Percentiles rank a stretch among this genome's conserved stretches.
Conservation (phyloP, 306 rosid species). For the Prunus mongolica region DNA sequence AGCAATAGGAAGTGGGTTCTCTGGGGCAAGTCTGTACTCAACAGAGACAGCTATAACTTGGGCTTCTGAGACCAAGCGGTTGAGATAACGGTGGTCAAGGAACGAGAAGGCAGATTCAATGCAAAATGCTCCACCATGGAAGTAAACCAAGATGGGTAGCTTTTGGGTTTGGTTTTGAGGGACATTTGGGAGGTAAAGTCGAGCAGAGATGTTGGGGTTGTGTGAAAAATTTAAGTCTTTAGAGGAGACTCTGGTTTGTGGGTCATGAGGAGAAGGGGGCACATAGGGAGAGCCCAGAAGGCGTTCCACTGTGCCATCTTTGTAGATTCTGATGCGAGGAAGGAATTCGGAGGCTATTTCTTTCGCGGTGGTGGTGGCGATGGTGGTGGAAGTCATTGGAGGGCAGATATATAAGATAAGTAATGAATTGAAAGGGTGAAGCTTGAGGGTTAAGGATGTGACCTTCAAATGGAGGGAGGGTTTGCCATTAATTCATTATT, state of each 20-base stretch:
- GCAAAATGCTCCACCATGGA: slow-evolving; percentile 48
- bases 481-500: neutral
- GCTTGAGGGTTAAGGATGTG: neutral
- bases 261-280: slow-evolving; percentile 29
- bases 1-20: slow-evolving; percentile 39
- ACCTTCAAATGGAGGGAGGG: neutral
- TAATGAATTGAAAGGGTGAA: neutral
- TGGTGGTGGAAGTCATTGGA: slow-evolving; percentile 1
- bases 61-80: slow-evolving; percentile 33
- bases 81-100: slow-evolving; percentile 39
- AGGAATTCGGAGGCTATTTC: slow-evolving; percentile 39
- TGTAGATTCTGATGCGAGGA: slow-evolving; percentile 35
- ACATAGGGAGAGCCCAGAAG: slow-evolving; percentile 25
- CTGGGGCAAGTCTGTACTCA: slow-evolving; percentile 52
- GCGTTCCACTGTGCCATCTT: slow-evolving; percentile 49
- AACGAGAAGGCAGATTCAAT: slow-evolving; percentile 42
- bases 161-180: slow-evolving; percentile 4
- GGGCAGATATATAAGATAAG: neutral
- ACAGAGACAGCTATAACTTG: slow-evolving; percentile 44
- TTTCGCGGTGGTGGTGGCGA: neutral
- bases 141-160: slow-evolving; percentile 45
- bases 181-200: slow-evolving; percentile 40
- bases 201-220: slow-evolving; percentile 39
- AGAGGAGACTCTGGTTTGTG: slow-evolving; percentile 40
- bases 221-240: slow-evolving; percentile 40